These are phyloP conservation scores for Colletotrichum noveboracense DNA, from an alignment of 2,329 filamentous ascomycete genomes.

Conservation along the genomic window DNA sequence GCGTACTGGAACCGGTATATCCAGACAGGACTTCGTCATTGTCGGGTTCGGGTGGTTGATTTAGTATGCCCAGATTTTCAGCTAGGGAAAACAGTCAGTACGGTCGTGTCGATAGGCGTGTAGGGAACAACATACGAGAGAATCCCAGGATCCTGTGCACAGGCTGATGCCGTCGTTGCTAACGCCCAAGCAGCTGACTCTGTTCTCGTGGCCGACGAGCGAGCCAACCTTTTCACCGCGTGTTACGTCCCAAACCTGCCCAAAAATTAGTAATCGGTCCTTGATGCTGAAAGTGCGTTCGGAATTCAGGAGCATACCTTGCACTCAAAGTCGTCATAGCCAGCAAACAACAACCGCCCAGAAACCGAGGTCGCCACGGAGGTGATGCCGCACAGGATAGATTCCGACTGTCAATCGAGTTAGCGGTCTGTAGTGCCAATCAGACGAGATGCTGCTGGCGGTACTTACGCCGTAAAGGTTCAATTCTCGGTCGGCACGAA, in stretches of 20 bases:
- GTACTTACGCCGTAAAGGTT: conserved; percentile 70
- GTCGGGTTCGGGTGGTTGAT: conserved; percentile 4
- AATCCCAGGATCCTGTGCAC: conserved; percentile 99
- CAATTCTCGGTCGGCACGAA: conserved; percentile 85
- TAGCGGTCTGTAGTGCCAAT: conserved; percentile 8
- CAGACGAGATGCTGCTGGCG: background rate
- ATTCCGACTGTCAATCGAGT: conserved; percentile 74
- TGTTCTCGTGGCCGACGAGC: conserved; percentile 96
- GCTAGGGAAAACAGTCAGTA: conserved; percentile 54
- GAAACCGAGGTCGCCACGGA: conserved; percentile 98
- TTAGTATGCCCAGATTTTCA: conserved; percentile 89
- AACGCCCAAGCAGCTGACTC: conserved; percentile 97
- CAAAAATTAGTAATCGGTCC: conserved; percentile 17
- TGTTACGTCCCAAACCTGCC: conserved; percentile 94
- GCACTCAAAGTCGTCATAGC: conserved; percentile 99
- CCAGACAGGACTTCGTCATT: conserved; percentile 21
- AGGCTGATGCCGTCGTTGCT: conserved; percentile 99
- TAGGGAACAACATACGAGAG: conserved; percentile 75
- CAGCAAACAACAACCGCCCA: conserved; percentile 91
- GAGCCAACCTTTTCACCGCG: conserved; percentile 97
- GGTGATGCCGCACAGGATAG: conserved; percentile 96
- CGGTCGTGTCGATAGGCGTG: conserved; percentile 53
- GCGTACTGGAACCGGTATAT: conserved; percentile 24
- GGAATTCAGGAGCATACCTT: conserved; percentile 70
- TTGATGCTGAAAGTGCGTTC: background rate